Base-by-base conservation (phyloP, 2,329 filamentous ascomycete species). In the Diaporthe sp. region DNA sequence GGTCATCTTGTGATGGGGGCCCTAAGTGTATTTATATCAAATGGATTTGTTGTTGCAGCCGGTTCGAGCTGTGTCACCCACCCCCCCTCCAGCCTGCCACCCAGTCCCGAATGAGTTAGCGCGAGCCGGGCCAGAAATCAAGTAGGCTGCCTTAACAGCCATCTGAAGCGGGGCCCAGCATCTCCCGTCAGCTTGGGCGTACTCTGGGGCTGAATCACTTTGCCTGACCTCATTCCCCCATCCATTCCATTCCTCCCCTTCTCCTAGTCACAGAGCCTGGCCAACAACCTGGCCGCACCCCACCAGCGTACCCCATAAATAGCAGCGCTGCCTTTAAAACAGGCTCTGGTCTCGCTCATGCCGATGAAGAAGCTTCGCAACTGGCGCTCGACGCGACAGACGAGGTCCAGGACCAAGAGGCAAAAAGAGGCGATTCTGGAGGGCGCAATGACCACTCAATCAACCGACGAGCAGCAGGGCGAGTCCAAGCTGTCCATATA, bases 301-400 rank as follows among this genome's bases (percentile, higher is more conserved):
- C 32, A 32, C 39, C 12, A 37, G 35, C 42, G n/a, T 53, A 35
- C n/a, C 69, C 70, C 70, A 53, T 51, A 71, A 42, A 25, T 63
- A 71, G 47, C 53, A 35, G 39, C 35, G 44, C 25, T n/a, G 42
- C 37, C 53, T 63, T n/a, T 27, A 42, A 37, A 30, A 27, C 42
- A 4, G 42, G 42, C 35, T 22, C 37, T 63, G 25, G 37, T 63
- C 7, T 63, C 56, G 35, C 32, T 44, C n/a, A 63, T 63, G 63
- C 71, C 58, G 42, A 65, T 75, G 71, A 71, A 51, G 66, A 75
- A 73, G 66, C 25, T 71, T 53, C 71, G 66, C 22, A 63, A 55
- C 27, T 75, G 72, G 68, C 59, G 74, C 59, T 27, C 25, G 42
- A 71, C 37, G 68, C 68, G 74, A 65, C 59, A 69, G 68, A 69